Evolutionary conservation across 192 early-diverging fungal species (phyloP), one percentile per base, ranked within the genome.

Genomic region (Allomyces macrogynus): DNA sequence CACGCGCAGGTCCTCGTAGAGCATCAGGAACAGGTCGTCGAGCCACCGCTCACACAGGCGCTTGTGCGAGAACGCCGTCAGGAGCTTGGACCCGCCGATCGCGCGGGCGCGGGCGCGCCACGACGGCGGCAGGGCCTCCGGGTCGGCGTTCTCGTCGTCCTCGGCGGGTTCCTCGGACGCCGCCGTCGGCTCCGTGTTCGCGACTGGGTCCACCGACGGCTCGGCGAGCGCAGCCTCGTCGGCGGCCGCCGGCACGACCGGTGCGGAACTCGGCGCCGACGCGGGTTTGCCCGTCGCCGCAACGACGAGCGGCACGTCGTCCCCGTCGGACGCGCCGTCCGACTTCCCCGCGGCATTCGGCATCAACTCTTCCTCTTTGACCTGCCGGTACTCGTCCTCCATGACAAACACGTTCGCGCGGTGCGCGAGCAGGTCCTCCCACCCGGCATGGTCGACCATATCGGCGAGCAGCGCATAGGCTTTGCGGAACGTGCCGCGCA

Each of bases 21-120:
- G 75, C 3, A 99, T 91, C 96, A 99, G 96, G 65, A 97, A 97
- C 61, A 95, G 77, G 74, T 99, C 97, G 71, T 99, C 96, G 63
- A 99, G 80, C 96, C 96, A 99, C 67, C 95, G 91, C 69, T 99
- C 96, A 67, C 96, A 99, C 54, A 99, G 83, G 23, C 96, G 80
- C 83, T 99, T 99, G 80, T 89, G 87, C 65, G 85, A 82, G 73
- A 92, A 92, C 49, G 49, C 49, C 49, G 49, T 20, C 49, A 57
- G 20, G 20, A 57, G 49, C 49, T 57, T 57, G 49, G 32, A 40
- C 32, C 32, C 32, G 32, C 32, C 32, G 8, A 40, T 40, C 32
- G 32, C 32, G 32, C 32, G 32, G 4, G 32, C 32, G 32, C 32
- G 32, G 32, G 32, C 32, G 7, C 32, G 32, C 24, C 26, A 64